Percentiles rank a stretch among this genome's conserved stretches.
These are phyloP conservation scores for Neurospora sublineolata DNA, from an alignment of 495 filamentous ascomycete species.

Conservation along the genomic window DNA sequence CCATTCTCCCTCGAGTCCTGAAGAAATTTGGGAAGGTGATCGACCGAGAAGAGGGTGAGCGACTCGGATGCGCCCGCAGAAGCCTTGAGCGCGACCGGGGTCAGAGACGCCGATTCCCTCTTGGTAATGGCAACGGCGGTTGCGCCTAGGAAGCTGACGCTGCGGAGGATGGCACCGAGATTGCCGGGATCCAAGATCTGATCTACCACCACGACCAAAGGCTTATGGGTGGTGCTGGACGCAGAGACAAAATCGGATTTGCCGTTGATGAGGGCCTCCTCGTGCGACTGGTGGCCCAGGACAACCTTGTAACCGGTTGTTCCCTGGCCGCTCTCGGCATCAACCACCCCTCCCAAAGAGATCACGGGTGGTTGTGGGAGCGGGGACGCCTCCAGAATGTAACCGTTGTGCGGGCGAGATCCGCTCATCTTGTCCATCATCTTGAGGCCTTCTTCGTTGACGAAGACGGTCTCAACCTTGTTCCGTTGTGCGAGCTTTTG, in stretches of 20 bases:
- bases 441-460: constrained; percentile 39
- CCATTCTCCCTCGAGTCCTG: constrained; percentile 52
- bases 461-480: constrained; percentile 40
- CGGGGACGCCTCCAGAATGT: constrained; percentile 76
- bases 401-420: constrained; percentile 84
- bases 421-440: constrained; percentile 73
- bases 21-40: constrained; percentile 57
- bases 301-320: constrained; percentile 39
- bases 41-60: constrained; percentile 56
- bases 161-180: constrained; percentile 76
- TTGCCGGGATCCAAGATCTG: constrained; percentile 84
- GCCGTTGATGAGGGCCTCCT: constrained; percentile 64
- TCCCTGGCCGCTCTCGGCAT: constrained; percentile 21
- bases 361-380: constrained; percentile 63
- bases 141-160: constrained; percentile 75
- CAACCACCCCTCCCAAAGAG: constrained; percentile 38
- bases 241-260: constrained; percentile 30
- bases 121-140: constrained; percentile 61
- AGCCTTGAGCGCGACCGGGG: constrained; percentile 69
- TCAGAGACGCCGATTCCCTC: constrained; percentile 57
- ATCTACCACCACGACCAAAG: constrained; percentile 71
- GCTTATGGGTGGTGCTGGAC: constrained; percentile 42
- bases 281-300: constrained; percentile 55
- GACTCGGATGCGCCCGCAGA: constrained; percentile 77
- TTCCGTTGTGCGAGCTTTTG: constrained; percentile 47